Evolutionary conservation across 148 eudicot genomes (phyloP), one percentile per base, ranked within the genome.

Genomic region (Spergularia bocconei): DNA sequence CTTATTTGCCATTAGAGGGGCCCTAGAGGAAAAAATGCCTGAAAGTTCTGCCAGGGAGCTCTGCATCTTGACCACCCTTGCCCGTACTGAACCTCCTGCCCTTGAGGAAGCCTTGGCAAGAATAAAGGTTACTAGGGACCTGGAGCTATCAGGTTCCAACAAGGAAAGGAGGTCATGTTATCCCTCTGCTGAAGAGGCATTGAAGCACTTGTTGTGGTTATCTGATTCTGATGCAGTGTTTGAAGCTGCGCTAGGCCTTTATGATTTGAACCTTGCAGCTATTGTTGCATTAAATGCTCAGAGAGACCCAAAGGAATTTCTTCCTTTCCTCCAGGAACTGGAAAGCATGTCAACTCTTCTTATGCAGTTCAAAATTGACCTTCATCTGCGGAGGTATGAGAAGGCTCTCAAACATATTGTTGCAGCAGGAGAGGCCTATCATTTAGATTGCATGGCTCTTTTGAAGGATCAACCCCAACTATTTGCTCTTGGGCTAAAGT

Each of bases 231-330:
- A 89, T 73, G 92, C 99, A 62, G 94, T 92, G 57, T 95, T 81
- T 84, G 99, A 95, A 83, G 92, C 97, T 86, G 99, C 97, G 69
- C 83, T 95, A 82, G 97, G 99, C 53, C 91, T 95, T 57, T 92
- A 95, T 76, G 99, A 95, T 84, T 82, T 95, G 69, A 95, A 92
- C 79, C 96, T 95, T 82, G 96, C 97, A 39, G 99, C 99, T 82
- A 95, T 95, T 79, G 99, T 95, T 70, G 99, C 97, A 61, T 83
- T 95, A 75, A 95, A 95, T 81, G 87, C 96, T 62, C 99, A 95
- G 64, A 85, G 72, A 70, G 99, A 95, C 68, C 99, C 99, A 50
- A 95, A 92, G 82, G 99, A 95, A 79, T 95, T 95, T 85, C 89
- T 95, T 82, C 99, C 99, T 23, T 86, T 89, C 79, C 96, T 95